phyloP scores from a whole-genome alignment of 2,329 filamentous ascomycete species.

The Verticillium isaacii region DNA sequence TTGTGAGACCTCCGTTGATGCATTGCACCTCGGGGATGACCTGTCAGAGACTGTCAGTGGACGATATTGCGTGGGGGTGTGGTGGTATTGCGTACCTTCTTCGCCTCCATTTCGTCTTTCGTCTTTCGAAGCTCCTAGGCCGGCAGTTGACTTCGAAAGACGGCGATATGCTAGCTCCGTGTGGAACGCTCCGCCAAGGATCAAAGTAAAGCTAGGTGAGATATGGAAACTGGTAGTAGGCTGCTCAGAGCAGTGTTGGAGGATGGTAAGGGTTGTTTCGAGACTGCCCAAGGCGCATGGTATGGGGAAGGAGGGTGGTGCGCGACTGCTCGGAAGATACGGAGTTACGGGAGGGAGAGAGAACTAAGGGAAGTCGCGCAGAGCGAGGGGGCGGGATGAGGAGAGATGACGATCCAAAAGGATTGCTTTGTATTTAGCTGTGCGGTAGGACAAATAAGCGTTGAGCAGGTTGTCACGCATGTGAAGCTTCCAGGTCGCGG shows the following conservation, averaged over 20 bases:
- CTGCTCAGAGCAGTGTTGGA: not conserved
- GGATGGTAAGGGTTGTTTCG: not conserved
- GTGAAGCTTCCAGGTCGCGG: not conserved
- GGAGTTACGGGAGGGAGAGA: not conserved
- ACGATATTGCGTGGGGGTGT: not conserved
- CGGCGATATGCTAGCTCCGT: not conserved
- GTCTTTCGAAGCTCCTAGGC: not conserved
- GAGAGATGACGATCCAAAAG: not conserved
- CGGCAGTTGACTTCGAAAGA: not conserved
- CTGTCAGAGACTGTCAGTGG: slow-evolving; percentile 20
- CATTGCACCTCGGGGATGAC: slow-evolving; percentile 55
- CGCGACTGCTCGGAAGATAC: not conserved
- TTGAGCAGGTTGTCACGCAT: not conserved
- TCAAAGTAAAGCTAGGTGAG: not conserved
- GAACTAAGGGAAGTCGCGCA: not conserved
- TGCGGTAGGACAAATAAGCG: not conserved
- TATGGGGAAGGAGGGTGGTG: not conserved
- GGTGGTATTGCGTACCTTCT: slow-evolving; percentile 27
- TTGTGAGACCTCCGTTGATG: slow-evolving; percentile 53
- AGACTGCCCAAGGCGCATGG: not conserved
- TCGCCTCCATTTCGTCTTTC: slow-evolving; percentile 29
- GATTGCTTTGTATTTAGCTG: not conserved
- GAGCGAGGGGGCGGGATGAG: not conserved
- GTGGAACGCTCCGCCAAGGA: not conserved
- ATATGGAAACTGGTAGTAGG: not conserved